These are phyloP conservation scores for Leishmania tropica DNA, from an alignment of 208 protist species.

Conservation along the genomic window DNA sequence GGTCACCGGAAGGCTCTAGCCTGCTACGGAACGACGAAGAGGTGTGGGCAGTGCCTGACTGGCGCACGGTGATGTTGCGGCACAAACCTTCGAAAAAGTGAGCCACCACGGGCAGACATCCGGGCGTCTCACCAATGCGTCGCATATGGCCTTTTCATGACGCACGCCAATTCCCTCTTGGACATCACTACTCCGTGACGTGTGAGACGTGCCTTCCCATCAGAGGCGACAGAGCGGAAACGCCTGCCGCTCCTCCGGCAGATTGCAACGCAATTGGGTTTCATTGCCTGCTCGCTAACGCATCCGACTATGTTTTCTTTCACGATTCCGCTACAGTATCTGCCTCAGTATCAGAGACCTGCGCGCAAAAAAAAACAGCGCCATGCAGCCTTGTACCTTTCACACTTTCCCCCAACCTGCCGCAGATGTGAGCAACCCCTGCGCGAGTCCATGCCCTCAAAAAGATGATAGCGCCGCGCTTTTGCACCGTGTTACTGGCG, in stretches of 20 bases:
- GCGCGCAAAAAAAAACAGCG: background rate
- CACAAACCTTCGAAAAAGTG: background rate
- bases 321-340: background rate
- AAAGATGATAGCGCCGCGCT: background rate
- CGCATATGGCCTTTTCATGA: background rate
- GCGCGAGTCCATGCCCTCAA: background rate
- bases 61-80: slow-evolving; percentile 9
- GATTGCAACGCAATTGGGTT: background rate
- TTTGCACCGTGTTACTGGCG: background rate
- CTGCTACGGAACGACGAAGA: slow-evolving; percentile 15
- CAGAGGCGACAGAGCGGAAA: background rate
- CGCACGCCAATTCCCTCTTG: background rate
- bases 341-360: background rate
- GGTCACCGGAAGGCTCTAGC: slow-evolving; percentile 13
- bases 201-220: background rate
- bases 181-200: background rate
- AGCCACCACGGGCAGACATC: background rate
- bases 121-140: background rate
- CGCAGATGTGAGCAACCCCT: background rate
- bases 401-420: background rate
- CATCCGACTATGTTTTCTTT: background rate
- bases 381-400: background rate
- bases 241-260: background rate
- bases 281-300: background rate
- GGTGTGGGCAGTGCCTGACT: slow-evolving; percentile 22